phyloP scores from a whole-genome alignment of 192 early-diverging fungal genomes.

The Gamsiella multidivaricata region DNA sequence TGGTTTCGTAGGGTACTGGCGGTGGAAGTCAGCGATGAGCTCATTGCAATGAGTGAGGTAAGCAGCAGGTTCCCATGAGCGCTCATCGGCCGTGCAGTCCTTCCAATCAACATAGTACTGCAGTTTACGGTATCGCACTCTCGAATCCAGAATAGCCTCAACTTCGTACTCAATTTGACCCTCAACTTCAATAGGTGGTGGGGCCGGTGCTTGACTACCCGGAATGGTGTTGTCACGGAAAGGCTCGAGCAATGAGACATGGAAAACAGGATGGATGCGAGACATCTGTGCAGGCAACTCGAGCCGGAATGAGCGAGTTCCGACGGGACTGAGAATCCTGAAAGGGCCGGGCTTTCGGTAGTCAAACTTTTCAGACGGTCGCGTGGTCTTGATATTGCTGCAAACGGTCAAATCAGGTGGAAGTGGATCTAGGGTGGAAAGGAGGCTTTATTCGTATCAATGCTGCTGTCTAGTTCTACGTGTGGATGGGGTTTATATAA shows the following conservation, averaged over 20 bases:
- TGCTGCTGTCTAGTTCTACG: no score
- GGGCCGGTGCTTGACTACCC: not conserved
- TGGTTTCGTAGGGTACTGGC: not conserved
- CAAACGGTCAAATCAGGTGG: no score
- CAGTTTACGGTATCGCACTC: not conserved
- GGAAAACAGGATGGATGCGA: slow-evolving; percentile 21
- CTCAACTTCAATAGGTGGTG: slow-evolving; percentile 19
- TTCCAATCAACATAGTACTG: slow-evolving; percentile 26
- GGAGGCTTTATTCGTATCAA: no score
- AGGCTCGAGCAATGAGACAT: slow-evolving; percentile 1
- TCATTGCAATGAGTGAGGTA: not conserved
- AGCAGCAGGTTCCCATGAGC: not conserved
- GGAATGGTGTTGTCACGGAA: not conserved
- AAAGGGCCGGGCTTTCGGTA: slow-evolving; percentile 13
- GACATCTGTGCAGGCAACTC: slow-evolving; percentile 10
- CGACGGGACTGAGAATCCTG: not conserved
- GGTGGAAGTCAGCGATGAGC: not conserved
- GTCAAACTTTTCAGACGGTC: not conserved
- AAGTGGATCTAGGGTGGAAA: no score
- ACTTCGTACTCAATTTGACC: slow-evolving; percentile 30
- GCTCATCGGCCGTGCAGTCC: slow-evolving; percentile 14
- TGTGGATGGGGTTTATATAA: no score
- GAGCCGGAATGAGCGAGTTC: slow-evolving; percentile 11
- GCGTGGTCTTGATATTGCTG: not conserved
- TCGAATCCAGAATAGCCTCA: slow-evolving; percentile 6